These are phyloP conservation scores for Diaporthe australafricana DNA, from an alignment of 2,329 filamentous ascomycete genomes.

Conservation along the genomic window DNA sequence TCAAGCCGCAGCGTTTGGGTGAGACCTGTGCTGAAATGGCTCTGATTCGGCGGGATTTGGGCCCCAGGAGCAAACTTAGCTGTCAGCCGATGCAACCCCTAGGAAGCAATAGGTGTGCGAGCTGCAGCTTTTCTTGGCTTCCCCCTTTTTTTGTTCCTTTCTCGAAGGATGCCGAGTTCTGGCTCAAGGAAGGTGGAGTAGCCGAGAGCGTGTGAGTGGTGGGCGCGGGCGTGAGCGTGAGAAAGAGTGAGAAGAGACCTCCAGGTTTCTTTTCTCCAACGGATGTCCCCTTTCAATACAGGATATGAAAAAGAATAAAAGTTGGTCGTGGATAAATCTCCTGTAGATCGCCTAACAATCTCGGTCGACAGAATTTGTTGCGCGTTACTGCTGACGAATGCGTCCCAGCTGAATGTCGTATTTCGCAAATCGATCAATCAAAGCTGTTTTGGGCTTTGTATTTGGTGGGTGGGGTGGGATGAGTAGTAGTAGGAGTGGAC, in stretches of 20 bases:
- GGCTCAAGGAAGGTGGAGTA: slow-evolving; percentile 16
- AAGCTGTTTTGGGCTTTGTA: slow-evolving; percentile 15
- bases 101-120: slow-evolving; percentile 20
- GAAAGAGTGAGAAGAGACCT: background rate
- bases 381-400: slow-evolving; percentile 25
- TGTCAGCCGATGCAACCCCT: slow-evolving; percentile 32
- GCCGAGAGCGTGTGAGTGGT: background rate
- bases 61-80: slow-evolving; percentile 31
- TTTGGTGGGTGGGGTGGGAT: slow-evolving; percentile 30
- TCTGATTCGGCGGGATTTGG: slow-evolving; percentile 35
- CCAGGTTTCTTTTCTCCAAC: background rate
- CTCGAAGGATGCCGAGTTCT: slow-evolving; percentile 26
- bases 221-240: background rate
- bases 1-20: slow-evolving; percentile 35
- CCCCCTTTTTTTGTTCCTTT: slow-evolving; percentile 27
- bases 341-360: slow-evolving; percentile 31
- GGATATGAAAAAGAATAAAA: background rate
- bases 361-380: slow-evolving; percentile 25
- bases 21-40: slow-evolving; percentile 34
- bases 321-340: slow-evolving; percentile 3
- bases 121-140: slow-evolving; percentile 26
- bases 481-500: slow-evolving; percentile 34
- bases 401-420: slow-evolving; percentile 31
- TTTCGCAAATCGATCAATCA: slow-evolving; percentile 31
- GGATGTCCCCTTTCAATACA: slow-evolving; percentile 8